These are phyloP conservation scores for Triticum timopheevii DNA, from an alignment of 176 grass and related monocot species.

Conservation along the genomic window DNA sequence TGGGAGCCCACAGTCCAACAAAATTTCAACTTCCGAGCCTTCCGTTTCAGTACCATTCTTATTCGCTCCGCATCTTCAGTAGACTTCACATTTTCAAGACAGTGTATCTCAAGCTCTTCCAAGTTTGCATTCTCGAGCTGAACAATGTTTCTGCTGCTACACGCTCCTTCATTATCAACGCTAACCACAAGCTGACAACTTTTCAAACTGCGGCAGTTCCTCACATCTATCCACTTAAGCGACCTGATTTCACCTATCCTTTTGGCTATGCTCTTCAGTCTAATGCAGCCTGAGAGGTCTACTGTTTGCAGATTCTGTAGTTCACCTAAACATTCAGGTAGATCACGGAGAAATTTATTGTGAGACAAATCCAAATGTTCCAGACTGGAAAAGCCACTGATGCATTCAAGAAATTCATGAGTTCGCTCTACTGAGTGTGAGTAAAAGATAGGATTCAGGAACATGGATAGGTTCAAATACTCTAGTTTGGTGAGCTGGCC, in stretches of 20 bases:
- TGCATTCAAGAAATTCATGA: background rate
- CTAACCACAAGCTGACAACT: background rate
- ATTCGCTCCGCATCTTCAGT: background rate
- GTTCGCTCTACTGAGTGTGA: background rate
- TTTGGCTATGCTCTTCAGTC: background rate
- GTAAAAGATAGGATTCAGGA: background rate
- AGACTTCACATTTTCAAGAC: background rate
- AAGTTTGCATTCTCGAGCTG: background rate
- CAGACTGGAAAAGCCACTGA: background rate
- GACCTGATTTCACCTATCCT: background rate
- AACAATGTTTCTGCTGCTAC: background rate
- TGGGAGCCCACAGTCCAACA: background rate
- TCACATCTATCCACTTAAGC: background rate
- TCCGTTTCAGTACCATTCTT: accelerated
- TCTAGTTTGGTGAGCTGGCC: background rate
- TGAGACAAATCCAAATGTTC: background rate
- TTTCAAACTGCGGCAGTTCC: background rate
- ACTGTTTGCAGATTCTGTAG: too few relatives aligned
- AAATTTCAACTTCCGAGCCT: background rate
- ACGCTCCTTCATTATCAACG: background rate
- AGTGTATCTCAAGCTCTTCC: background rate
- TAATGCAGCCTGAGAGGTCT: background rate
- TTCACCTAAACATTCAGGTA: background rate
- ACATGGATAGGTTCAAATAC: background rate
- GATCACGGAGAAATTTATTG: background rate